A percentile compares a stretch with the other conserved stretches of the same genome.
Conservation (phyloP, 495 filamentous ascomycete species). For the Letharia columbiana region DNA sequence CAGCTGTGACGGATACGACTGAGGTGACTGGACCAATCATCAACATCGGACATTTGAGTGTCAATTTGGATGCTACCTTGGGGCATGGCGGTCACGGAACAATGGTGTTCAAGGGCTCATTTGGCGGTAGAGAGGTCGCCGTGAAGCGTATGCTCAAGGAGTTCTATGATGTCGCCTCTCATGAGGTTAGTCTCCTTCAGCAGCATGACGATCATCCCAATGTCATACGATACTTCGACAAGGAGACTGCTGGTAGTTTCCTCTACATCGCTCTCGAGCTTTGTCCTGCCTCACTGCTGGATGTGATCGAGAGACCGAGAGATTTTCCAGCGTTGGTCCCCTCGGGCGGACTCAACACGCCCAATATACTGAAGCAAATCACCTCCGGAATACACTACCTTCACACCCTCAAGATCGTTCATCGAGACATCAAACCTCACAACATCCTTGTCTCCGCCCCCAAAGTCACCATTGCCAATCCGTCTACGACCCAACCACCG, state of each 20-base stretch:
- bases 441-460: slow-evolving; percentile 75
- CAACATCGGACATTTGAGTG: slow-evolving; percentile 63
- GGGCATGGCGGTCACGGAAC: slow-evolving; percentile 81
- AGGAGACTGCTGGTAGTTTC: slow-evolving; percentile 81
- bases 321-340: slow-evolving; percentile 49
- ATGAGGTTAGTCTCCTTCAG: slow-evolving; percentile 80
- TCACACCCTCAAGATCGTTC: slow-evolving; percentile 87
- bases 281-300: slow-evolving; percentile 88
- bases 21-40: slow-evolving; percentile 52
- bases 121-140: slow-evolving; percentile 84
- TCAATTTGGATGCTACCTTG: slow-evolving; percentile 63
- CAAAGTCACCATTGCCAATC: slow-evolving; percentile 30
- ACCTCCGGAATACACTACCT: slow-evolving; percentile 79
- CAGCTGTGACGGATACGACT: slow-evolving; percentile 38
- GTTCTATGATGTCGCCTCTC: slow-evolving; percentile 89
- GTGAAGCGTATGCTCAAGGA: slow-evolving; percentile 94
- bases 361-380: slow-evolving; percentile 72
- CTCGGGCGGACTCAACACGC: slow-evolving; percentile 45
- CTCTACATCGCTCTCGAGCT: slow-evolving; percentile 93
- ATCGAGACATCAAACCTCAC: slow-evolving; percentile 94
- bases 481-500: slow-evolving; percentile 32
- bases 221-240: slow-evolving; percentile 91
- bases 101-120: slow-evolving; percentile 74
- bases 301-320: slow-evolving; percentile 66
- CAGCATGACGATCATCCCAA: slow-evolving; percentile 95